Evolutionary conservation across 768 basidiomycete genomes (phyloP), one percentile per base, ranked within the genome.

Genomic region (Boletus vermiculosoides): DNA sequence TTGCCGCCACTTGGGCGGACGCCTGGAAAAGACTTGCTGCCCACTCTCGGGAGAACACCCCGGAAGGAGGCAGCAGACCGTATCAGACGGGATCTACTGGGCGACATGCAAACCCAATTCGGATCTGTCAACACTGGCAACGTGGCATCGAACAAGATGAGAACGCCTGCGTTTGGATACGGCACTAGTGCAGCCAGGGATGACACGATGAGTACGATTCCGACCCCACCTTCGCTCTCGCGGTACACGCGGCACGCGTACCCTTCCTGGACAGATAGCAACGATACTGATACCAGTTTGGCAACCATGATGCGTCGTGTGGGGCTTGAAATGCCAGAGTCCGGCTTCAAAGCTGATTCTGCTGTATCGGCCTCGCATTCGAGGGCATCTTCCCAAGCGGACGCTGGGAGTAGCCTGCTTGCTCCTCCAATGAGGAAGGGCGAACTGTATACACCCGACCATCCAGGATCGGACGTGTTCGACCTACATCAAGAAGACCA

Each of bases 271-370:
- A 67, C 71, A 12, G 79, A 82, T 42, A 85, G 75, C 59, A 72
- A 80, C 16, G 76, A 76, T 4, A 73, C 78, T 2, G 85, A 87
- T 59, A 70, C 81, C 2, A 87, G 83, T 64, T 67, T 90, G 52
- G 86, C 88, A 57, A 86, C 83, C 54, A 82, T 90, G 79, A 85
- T 91, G 77, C 78, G 80, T 33, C 80, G 82, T 7, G 79, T 86
- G 7, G 85, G 81, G 16, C 73, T 84, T 42, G 73, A 74, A 30
- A 66, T 80, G 41, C 77, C 69, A 47, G 75, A 74, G 4, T 70
- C 77, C 4, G 67, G 63, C 25, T 60, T 56, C 7, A 62, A 54
- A 36, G 33, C 62, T 3, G 57, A 56, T 46, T 63, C 65, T 2
- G 50, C 56, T 33, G 50, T 39, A 22, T 67, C 62, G 13, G n/a